These are phyloP conservation scores for Solanum etuberosum DNA, from an alignment of 257 asterid species.

Conservation along the genomic window DNA sequence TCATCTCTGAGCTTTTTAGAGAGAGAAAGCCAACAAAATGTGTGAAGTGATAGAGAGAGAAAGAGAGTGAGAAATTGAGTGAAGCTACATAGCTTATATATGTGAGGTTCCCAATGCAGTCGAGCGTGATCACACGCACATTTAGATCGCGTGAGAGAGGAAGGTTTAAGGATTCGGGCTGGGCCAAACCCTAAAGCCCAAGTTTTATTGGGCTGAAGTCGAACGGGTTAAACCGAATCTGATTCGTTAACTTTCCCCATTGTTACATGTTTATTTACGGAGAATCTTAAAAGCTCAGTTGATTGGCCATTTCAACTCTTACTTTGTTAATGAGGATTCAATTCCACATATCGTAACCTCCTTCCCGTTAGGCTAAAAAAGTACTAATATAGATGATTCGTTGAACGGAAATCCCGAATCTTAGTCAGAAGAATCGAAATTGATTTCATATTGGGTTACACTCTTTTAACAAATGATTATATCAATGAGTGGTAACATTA, in stretches of 20 bases:
- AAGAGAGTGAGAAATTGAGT: not conserved
- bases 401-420: accelerated
- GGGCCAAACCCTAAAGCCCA: conserved; percentile 5
- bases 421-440: not conserved
- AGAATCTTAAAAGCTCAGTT: not conserved
- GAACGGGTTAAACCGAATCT: not conserved
- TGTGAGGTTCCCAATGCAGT: not conserved
- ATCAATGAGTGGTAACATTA: not conserved
- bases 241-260: not conserved
- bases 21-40: not conserved
- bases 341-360: accelerated
- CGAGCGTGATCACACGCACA: not conserved
- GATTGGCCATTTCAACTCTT: not conserved
- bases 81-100: not conserved
- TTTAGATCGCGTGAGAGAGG: not conserved
- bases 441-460: not conserved
- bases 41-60: not conserved
- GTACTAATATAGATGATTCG: not conserved
- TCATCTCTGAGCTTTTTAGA: conserved; percentile 28
- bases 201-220: not conserved
- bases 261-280: not conserved
- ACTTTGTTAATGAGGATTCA: accelerated
- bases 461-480: not conserved
- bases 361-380: accelerated
- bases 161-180: not conserved